Conservation (phyloP, 805 yeast species). For the Candida saitoana region DNA sequence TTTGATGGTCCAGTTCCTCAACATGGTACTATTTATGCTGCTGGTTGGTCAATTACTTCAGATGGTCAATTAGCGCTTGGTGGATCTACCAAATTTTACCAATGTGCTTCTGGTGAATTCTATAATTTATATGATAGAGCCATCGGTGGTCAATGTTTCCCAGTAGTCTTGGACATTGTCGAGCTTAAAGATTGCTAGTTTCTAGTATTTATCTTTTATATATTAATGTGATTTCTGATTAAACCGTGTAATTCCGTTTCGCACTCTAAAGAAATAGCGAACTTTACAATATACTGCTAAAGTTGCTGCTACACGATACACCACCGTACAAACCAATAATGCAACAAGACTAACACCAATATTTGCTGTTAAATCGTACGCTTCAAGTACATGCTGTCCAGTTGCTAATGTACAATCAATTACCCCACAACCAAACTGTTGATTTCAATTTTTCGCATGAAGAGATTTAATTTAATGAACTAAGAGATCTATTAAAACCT, state of each 20-base stretch:
- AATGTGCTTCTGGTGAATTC: slow-evolving; percentile 38
- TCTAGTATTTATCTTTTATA: neutral
- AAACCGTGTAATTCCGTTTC: no score
- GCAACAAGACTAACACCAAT: slow-evolving; percentile 27
- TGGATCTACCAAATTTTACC: slow-evolving; percentile 27
- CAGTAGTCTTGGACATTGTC: slow-evolving; percentile 34
- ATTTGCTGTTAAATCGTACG: slow-evolving; percentile 22
- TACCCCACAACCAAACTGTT: slow-evolving; percentile 5
- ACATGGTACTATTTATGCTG: slow-evolving; percentile 33
- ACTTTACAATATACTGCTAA: slow-evolving; percentile 19
- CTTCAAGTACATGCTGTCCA: slow-evolving; percentile 29
- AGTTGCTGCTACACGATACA: slow-evolving; percentile 28
- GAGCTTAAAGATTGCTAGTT: slow-evolving; percentile 28
- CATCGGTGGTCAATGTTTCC: slow-evolving; percentile 32
- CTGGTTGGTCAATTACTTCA: slow-evolving; percentile 35
- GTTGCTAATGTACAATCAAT: slow-evolving; percentile 17
- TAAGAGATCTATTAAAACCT: no score
- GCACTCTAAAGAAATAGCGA: slow-evolving; percentile 15
- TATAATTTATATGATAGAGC: slow-evolving; percentile 34
- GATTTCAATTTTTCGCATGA: neutral
- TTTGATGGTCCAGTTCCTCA: slow-evolving; percentile 42
- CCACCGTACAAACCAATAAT: slow-evolving; percentile 26
- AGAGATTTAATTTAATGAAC: no score
- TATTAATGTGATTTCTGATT: neutral
- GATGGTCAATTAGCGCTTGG: slow-evolving; percentile 34